Evolutionary conservation across 2,329 filamentous ascomycete species (phyloP), one percentile per base, ranked within the genome.

Genomic region (Pestalotiopsis sp.): DNA sequence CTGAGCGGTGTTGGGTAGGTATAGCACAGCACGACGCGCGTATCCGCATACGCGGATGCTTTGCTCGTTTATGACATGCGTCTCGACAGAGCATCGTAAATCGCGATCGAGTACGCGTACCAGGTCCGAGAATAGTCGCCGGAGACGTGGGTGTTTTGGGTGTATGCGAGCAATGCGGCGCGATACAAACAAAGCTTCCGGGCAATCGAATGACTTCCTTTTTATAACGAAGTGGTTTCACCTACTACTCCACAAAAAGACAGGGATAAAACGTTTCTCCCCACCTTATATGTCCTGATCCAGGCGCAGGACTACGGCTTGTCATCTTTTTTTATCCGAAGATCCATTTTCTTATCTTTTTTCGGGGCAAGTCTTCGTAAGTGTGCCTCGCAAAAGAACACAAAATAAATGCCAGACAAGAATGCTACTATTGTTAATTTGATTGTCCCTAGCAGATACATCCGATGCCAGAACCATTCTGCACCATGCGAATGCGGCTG

Each of bases 401-500:
- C 14, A 49, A 17, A 49, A 14, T 49, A 17, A 14, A 20, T 49
- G 41, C 41, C 41, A 14, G 41, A 49, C 14, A 2, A 49, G 41
- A 49, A 49, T 20, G 41, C n/a, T 14, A 14, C 41, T 5, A 49
- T 1, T 84, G 92, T 93, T 70, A 92, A 79, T 27, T 87, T 82
- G 20, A 93, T 88, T 70, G 93, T 93, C 1, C 91, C 91, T 17
- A 92, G 83, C 74, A 93, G 92, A 76, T 93, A 91, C 62, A 92
- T 79, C 65, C 90, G 85, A 74, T 92, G 92, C 45, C 90, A 90
- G 71, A 90, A 85, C 55, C 84, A 83, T 14, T 87, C 86, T 5
- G 92, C 87, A 4, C 79, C 75, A 3, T 85, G 85, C 1, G 89
- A 91, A 75, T 93, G 91, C 70, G 92, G 92, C 52, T 85, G 87